These are phyloP conservation scores for Populus deltoides DNA, from an alignment of 345 rosid genomes.

Conservation along the genomic window DNA sequence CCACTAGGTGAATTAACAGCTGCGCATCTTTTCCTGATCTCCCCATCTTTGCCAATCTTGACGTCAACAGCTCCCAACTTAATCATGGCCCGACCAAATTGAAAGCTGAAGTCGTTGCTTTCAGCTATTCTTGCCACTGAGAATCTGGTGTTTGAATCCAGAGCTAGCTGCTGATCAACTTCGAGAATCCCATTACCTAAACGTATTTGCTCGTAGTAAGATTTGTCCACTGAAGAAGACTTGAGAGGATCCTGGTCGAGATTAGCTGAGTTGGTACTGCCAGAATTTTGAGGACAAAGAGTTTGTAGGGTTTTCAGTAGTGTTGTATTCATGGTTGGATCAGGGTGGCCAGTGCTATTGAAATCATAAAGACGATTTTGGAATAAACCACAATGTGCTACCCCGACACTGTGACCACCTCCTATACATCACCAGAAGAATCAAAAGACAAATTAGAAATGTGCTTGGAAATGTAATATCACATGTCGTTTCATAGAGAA, in stretches of 20 bases:
- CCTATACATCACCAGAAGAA: constrained; percentile 21
- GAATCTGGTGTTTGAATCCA: constrained; percentile 26
- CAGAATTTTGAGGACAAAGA: constrained; percentile 20
- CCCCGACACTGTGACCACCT: constrained; percentile 64
- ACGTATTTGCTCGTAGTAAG: constrained; percentile 45
- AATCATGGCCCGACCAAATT: constrained; percentile 56
- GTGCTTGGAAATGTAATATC: not conserved
- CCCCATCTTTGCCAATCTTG: constrained; percentile 21
- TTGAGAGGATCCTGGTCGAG: constrained; percentile 46
- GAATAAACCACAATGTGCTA: constrained; percentile 48
- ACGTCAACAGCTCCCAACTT: constrained; percentile 42
- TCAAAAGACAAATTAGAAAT: not conserved
- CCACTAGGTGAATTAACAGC: constrained; percentile 17
- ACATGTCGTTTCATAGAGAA: too few relatives aligned
- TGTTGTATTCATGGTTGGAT: constrained; percentile 46
- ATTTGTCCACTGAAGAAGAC: constrained; percentile 42
- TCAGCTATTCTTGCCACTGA: constrained; percentile 31
- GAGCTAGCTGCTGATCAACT: constrained; percentile 50
- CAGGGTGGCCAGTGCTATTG: constrained; percentile 43
- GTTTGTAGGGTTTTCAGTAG: constrained; percentile 22
- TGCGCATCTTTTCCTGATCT: constrained; percentile 53
- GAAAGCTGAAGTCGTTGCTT: constrained; percentile 26
- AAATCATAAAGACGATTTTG: constrained; percentile 54
- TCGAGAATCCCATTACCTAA: constrained; percentile 40
- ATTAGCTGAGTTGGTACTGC: constrained; percentile 9